Evolutionary conservation across 306 rosid genomes (phyloP), one percentile per base, ranked within the genome.

Genomic region (Ziziphus jujuba): DNA sequence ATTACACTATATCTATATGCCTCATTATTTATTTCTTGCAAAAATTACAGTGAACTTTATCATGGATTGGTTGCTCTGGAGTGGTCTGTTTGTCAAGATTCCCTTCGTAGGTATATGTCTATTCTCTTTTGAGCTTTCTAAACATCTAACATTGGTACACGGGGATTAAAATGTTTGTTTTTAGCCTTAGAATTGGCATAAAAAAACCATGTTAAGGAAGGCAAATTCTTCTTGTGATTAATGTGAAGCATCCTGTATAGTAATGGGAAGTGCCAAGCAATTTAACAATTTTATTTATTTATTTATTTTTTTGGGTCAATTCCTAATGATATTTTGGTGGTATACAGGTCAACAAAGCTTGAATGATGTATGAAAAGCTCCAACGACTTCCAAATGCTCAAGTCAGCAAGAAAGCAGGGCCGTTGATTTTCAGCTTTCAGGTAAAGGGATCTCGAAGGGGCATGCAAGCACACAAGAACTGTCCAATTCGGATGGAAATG

Each of bases 11-110:
- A 61, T 43, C 13, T 21, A 21, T 47, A 4, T 25, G 6, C 44
- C 9, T 36, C 57, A 13, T 17, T 25, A 11, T 34, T 54, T 58
- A 25, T 21, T 56, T 66, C 40, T 25, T 64, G 62, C 14, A 33
- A 65, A 20, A 59, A 15, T 50, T 49, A 25, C 13, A 89, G 89
- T 52, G 91, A 92, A 72, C 91, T 92, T 66, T 88, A n/a, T n/a
- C n/a, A 92, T 65, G 98, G 98, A 57, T 73, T 86, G 53, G 97
- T 97, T 76, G 98, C 98, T 78, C 78, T 92, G 85, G 95, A 89
- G 70, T 89, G 96, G 97, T 79, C 97, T 20, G 87, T 89, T 75
- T 92, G 93, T 83, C 88, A 69, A 77, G 98, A 92, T 79, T 92
- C 98, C n/a, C n/a, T n/a, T n/a, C 36, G 89, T 92, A n/a, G n/a